Evolutionary conservation across 169 alveolate species (phyloP).

Genomic region (Eimeria sp.): DNA sequence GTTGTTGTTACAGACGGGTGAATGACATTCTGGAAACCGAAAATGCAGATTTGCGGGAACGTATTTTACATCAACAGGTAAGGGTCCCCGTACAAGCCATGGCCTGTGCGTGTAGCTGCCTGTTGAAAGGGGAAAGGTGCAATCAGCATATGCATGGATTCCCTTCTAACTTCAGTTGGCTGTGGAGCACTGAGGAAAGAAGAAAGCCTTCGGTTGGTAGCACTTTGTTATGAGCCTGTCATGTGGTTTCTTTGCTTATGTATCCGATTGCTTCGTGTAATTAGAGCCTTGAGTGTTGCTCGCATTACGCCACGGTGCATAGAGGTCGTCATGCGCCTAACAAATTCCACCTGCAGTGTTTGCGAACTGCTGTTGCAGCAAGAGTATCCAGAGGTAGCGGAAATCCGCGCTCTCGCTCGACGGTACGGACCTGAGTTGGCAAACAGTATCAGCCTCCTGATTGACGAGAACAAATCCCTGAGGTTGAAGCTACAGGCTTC

Average conservation of each 20-base stretch:
- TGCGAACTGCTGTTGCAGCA: conserved; percentile 40
- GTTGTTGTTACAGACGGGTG: conserved; percentile 36
- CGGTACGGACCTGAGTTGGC: conserved; percentile 78
- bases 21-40: conserved; percentile 79
- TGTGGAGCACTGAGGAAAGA: background rate
- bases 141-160: background rate
- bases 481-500: conserved; percentile 73
- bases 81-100: background rate
- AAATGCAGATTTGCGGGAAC: conserved; percentile 64
- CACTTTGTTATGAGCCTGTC: background rate
- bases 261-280: background rate
- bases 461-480: conserved; percentile 79
- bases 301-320: background rate
- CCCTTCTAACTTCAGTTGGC: background rate
- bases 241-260: background rate
- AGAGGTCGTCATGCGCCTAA: background rate
- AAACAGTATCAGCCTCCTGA: conserved; percentile 18
- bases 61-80: conserved; percentile 73
- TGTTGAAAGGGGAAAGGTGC: background rate
- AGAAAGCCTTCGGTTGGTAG: background rate
- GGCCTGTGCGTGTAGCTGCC: background rate
- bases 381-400: conserved; percentile 76
- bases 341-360: background rate
- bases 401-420: conserved; percentile 70
- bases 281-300: background rate